Evolutionary conservation across 441 rosid species (phyloP), one percentile per base, ranked within the genome.

Genomic region (Pelargonium myrrhifolium): DNA sequence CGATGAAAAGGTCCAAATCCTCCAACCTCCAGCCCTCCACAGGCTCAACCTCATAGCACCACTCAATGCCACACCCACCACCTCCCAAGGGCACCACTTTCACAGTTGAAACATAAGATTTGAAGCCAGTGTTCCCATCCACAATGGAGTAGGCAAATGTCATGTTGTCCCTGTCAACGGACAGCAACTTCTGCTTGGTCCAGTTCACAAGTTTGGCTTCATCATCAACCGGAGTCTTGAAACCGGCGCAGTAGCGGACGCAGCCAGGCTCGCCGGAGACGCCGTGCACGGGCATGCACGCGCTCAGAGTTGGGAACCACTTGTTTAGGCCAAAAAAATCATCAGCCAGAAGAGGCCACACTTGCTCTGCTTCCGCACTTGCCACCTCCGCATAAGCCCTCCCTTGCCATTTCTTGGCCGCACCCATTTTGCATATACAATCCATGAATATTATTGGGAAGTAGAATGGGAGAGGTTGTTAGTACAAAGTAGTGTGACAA

Each of bases 21-120:
- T 78, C 75, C 0, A 68, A 58, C 49, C 10, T 78, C 90, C 88
- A 82, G 0, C 85, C 84, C 24, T 76, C 6, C 0, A 68, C 79
- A 0, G 88, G 88, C 69, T 86, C 76, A 40, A 86, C 87, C 69
- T 82, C 86, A 6, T 83, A 83, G 45, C 35, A 58, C 86, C 89
- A 81, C 68, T 75, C 84, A 9, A 82, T 65, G 39, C 12, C 31
- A 39, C 86, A 83, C 15, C 80, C 86, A 4, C 58, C 62, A 20
- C 56, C 56, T 14, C 70, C 73, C n/a, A 35, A 39, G 0, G 68
- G 65, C 42, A 65, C 10, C 28, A 82, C 83, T 62, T 72, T 71
- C 9, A 75, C 71, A 1, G 65, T 79, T 9, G 84, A 75, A 0
- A 84, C 71, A 66, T 86, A 84, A 0, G 68, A 60, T 4, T 72